These are phyloP conservation scores for Botryotinia convoluta DNA, from an alignment of 2,329 filamentous ascomycete genomes.

Conservation along the genomic window DNA sequence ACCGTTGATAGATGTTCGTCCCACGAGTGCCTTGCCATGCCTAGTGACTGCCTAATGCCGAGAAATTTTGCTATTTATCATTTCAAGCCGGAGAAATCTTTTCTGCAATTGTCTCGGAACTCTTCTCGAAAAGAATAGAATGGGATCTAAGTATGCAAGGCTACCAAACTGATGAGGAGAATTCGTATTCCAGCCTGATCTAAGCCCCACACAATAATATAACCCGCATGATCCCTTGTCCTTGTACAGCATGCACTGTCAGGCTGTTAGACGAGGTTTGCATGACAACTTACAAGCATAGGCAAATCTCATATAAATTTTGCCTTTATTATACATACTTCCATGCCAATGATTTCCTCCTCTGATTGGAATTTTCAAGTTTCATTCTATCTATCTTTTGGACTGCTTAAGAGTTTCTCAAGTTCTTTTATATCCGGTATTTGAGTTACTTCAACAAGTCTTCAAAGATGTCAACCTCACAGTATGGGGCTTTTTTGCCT, in stretches of 20 bases:
- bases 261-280: background rate
- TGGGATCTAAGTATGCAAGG: background rate
- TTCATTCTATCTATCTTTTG: background rate
- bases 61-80: background rate
- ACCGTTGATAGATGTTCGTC: background rate
- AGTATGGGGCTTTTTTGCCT: slow-evolving; percentile 15
- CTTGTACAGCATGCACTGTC: background rate
- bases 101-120: background rate
- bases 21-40: background rate
- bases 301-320: background rate
- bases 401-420: background rate
- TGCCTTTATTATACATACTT: background rate
- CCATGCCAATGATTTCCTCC: background rate
- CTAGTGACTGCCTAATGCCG: background rate
- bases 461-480: slow-evolving; percentile 10
- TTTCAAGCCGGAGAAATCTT: background rate
- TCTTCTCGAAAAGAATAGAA: background rate
- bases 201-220: background rate
- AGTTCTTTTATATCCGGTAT: background rate
- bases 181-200: background rate
- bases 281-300: background rate
- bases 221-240: background rate
- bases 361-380: background rate
- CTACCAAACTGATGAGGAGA: background rate
- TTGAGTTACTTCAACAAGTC: background rate